phyloP scores from a whole-genome alignment of 2,329 filamentous ascomycete species.

The Talaromyces verruculosus region DNA sequence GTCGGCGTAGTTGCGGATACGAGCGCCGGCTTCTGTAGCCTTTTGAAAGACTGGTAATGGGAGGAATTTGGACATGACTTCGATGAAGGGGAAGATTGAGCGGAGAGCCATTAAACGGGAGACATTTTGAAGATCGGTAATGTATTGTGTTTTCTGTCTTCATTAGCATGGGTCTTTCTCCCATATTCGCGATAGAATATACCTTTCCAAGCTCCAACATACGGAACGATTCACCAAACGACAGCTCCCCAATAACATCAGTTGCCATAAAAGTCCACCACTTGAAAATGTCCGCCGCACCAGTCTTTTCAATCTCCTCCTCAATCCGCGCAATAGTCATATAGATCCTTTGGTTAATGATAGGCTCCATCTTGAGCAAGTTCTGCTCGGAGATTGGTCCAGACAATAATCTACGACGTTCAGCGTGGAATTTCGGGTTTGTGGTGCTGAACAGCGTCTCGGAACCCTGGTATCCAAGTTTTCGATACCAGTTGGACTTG shows the following conservation, averaged over 20 bases:
- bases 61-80: slow-evolving; percentile 25
- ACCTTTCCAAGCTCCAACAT: slow-evolving; percentile 55
- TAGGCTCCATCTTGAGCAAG: slow-evolving; percentile 38
- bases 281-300: slow-evolving; percentile 50
- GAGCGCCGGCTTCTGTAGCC: slow-evolving; percentile 23
- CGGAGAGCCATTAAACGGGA: slow-evolving; percentile 6
- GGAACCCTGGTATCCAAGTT: slow-evolving; percentile 23
- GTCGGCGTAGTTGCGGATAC: slow-evolving; percentile 28
- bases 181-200: not conserved
- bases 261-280: slow-evolving; percentile 58
- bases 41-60: slow-evolving; percentile 29
- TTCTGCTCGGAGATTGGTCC: slow-evolving; percentile 28
- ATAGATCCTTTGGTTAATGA: slow-evolving; percentile 41
- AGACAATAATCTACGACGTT: slow-evolving; percentile 47
- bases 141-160: slow-evolving; percentile 46
- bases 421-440: slow-evolving; percentile 43
- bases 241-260: slow-evolving; percentile 55
- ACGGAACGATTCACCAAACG: slow-evolving; percentile 57
- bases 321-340: slow-evolving; percentile 48
- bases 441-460: slow-evolving; percentile 45
- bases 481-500: slow-evolving; percentile 39
- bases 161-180: not conserved
- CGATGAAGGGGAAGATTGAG: slow-evolving; percentile 28
- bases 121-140: slow-evolving; percentile 35
- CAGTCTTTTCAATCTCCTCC: slow-evolving; percentile 42